Evolutionary conservation across 192 early-diverging fungal species (phyloP).

Genomic region (Chytriomyces confervae): DNA sequence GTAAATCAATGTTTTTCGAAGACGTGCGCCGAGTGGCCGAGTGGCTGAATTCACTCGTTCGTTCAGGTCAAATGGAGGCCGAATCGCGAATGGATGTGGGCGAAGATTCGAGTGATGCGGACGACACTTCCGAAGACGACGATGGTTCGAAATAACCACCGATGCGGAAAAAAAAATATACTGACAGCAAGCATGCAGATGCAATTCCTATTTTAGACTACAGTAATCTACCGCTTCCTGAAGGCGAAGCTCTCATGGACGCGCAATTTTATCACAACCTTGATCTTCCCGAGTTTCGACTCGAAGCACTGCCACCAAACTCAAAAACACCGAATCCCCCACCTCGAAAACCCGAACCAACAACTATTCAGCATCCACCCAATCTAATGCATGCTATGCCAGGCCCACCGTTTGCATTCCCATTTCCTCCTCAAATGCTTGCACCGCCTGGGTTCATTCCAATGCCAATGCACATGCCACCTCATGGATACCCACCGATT

Average conservation of each 20-base stretch:
- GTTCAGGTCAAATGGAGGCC: not conserved
- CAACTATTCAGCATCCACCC: not conserved
- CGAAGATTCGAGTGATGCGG: constrained; percentile 33
- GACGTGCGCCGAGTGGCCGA: too few species aligned
- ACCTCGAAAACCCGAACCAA: not conserved
- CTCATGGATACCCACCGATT: constrained; percentile 41
- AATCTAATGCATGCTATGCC: not conserved
- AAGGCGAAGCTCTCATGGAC: constrained; percentile 35
- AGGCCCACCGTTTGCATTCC: too few species aligned
- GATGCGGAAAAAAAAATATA: too few species aligned
- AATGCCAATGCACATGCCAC: constrained; percentile 24
- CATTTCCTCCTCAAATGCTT: not conserved
- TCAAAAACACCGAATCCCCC: not conserved
- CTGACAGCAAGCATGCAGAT: not conserved
- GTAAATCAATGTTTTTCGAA: not conserved
- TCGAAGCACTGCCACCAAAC: constrained; percentile 16
- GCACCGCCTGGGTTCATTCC: not conserved
- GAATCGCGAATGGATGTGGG: constrained; percentile 5
- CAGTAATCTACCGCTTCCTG: constrained; percentile 43
- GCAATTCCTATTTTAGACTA: not conserved
- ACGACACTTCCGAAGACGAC: constrained; percentile 30
- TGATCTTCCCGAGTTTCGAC: constrained; percentile 47
- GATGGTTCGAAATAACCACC: not conserved
- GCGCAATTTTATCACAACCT: constrained; percentile 52
- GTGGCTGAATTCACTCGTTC: not conserved